phyloP scores from a whole-genome alignment of 805 yeast species.

The Cephaloascus albidus region DNA sequence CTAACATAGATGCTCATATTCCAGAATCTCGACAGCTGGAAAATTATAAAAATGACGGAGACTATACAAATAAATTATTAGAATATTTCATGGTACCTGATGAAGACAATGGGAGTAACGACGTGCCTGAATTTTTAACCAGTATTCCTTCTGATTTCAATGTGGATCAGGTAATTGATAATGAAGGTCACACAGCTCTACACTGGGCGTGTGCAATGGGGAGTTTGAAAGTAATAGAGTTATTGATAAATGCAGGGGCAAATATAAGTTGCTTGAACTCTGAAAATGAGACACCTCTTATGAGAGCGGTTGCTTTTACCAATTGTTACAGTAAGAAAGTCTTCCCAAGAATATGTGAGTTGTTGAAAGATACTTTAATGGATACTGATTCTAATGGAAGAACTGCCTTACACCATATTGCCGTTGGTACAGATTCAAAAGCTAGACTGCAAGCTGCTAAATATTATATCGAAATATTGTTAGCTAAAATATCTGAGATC shows the following conservation, averaged over 20 bases:
- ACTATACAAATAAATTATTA: constrained; percentile 28
- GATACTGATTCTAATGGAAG: constrained; percentile 66
- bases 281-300: constrained; percentile 80
- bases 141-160: constrained; percentile 60
- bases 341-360: constrained; percentile 69
- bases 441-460: constrained; percentile 71
- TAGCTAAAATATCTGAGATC: constrained; percentile 62
- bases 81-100: constrained; percentile 51
- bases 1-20: not conserved
- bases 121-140: constrained; percentile 56
- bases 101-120: constrained; percentile 32
- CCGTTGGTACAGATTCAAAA: constrained; percentile 55
- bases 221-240: constrained; percentile 63
- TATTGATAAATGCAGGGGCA: constrained; percentile 70
- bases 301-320: constrained; percentile 78
- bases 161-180: constrained; percentile 75
- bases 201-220: constrained; percentile 99
- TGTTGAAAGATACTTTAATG: constrained; percentile 68
- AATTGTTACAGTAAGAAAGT: constrained; percentile 77
- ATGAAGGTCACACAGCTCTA: constrained; percentile 88
- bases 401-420: constrained; percentile 82
- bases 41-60: constrained; percentile 7
- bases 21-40: constrained; percentile 6
- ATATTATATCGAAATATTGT: constrained; percentile 69
- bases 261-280: constrained; percentile 49